Evolutionary conservation across 257 asterid genomes (phyloP), one percentile per base, ranked within the genome.

Genomic region (Petunia axillaris): DNA sequence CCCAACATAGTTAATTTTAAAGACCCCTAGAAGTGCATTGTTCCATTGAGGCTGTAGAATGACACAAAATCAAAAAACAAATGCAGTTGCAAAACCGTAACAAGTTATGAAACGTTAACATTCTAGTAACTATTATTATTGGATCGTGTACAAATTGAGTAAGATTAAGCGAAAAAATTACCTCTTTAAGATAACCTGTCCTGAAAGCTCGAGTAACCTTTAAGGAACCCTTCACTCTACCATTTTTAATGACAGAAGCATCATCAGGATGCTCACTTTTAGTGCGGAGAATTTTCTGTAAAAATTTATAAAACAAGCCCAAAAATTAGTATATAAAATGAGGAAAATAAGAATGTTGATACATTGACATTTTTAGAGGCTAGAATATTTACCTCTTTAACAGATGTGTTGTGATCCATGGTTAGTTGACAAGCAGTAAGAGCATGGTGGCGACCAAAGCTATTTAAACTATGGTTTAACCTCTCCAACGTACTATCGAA

Each of bases 181-280:
- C 99, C 86, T 90, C 92, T 83, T 95, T 95, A 66, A 95, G 95
- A 82, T 79, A 95, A 78, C 97, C 98, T 2, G 97, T 97, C 15
- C 99, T 98, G 78, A 95, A 95, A 16, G 99, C 99, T 46, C 99
- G 92, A 5, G 98, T 93, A 44, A 95, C 98, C 82, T 89, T 93
- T 85, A 93, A 77, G 16, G 97, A 92, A 43, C 98, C 99, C 77
- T 95, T 95, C 71, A 95, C 99, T 62, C 99, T 81, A 67, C 87
- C 93, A 54, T 95, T 95, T 70, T 65, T 41, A 8, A 95, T 79
- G 15, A 97, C 97, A 25, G 80, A 84, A 53, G 91, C 85, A 87
- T 93, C 99, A 76, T 91, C 97, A 2, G 83, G 88, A 79, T 93
- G 97, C 3, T 91, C 96, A 2, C 78, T 87, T 79, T 84, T 83